Conservation (phyloP, 2,329 filamentous ascomycete genomes). For the Penicillium polonicum region DNA sequence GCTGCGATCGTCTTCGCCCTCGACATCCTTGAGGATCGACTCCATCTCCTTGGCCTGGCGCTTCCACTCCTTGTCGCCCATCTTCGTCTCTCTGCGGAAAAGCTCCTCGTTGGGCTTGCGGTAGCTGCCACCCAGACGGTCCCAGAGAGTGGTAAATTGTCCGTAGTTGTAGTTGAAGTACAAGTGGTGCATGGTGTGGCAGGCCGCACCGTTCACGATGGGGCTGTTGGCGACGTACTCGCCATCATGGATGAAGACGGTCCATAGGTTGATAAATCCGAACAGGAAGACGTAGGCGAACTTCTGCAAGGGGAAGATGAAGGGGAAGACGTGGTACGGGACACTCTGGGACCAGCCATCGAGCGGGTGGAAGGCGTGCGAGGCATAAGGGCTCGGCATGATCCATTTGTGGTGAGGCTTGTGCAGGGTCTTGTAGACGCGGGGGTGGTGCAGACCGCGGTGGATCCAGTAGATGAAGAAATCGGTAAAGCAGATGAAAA, state of each 20-base stretch:
- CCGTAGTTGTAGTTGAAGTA: slow-evolving; percentile 93
- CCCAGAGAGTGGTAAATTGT: slow-evolving; percentile 91
- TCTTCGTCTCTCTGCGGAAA: slow-evolving; percentile 81
- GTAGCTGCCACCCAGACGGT: slow-evolving; percentile 84
- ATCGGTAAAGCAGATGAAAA: slow-evolving; percentile 87
- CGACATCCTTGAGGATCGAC: slow-evolving; percentile 70
- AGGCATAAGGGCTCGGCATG: slow-evolving; percentile 92
- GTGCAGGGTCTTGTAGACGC: slow-evolving; percentile 82
- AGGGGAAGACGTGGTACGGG: slow-evolving; percentile 90
- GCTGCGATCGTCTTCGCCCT: slow-evolving; percentile 54
- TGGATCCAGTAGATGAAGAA: slow-evolving; percentile 91
- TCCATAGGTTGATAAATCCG: slow-evolving; percentile 94
- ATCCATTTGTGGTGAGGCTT: slow-evolving; percentile 99
- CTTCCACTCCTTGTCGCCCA: slow-evolving; percentile 76
- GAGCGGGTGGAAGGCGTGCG: slow-evolving; percentile 90
- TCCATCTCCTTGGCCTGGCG: slow-evolving; percentile 76
- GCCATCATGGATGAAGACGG: slow-evolving; percentile 91
- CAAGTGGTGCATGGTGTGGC: slow-evolving; percentile 87
- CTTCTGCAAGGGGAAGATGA: slow-evolving; percentile 91
- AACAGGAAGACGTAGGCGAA: slow-evolving; percentile 83
- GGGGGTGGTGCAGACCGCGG: slow-evolving; percentile 76
- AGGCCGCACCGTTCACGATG: slow-evolving; percentile 94
- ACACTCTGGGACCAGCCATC: slow-evolving; percentile 87
- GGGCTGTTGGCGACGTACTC: slow-evolving; percentile 89
- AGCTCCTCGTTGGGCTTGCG: slow-evolving; percentile 80